Conservation (phyloP, 2,329 filamentous ascomycete genomes). For the Aspergillus sp. region DNA sequence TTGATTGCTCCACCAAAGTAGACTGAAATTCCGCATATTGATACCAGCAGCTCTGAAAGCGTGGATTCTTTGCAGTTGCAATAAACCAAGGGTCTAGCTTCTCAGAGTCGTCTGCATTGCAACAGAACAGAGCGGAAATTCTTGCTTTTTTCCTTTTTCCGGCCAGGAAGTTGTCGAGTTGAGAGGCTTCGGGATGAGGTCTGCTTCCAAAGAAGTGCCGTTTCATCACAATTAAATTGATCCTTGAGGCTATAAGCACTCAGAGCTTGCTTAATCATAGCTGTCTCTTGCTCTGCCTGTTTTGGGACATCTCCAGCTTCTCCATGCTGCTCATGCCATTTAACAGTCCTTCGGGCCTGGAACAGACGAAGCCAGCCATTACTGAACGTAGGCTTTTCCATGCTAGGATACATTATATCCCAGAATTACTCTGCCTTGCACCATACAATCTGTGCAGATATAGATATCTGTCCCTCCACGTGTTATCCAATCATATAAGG, state of each 20-base stretch:
- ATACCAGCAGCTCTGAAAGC: neutral
- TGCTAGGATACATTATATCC: neutral
- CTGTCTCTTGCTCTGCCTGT: neutral
- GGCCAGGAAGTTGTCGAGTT: neutral
- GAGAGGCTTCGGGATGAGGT: neutral
- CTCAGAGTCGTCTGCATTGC: neutral
- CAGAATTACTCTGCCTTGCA: neutral
- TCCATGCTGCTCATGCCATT: neutral
- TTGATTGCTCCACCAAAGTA: neutral
- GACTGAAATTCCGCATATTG: neutral
- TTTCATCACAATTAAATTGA: neutral
- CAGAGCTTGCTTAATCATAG: neutral
- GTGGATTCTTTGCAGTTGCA: neutral
- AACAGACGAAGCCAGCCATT: neutral
- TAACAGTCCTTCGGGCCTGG: neutral
- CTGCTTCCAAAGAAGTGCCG: neutral
- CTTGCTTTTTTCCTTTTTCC: neutral
- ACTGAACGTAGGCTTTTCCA: neutral
- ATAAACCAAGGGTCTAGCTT: constrained; percentile 1
- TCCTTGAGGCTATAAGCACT: neutral
- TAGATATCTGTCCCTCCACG: neutral
- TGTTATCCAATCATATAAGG: neutral
- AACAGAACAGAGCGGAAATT: neutral
- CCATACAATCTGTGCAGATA: neutral
- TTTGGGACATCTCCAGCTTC: neutral